These are phyloP conservation scores for Debaryomyces prosopidis DNA, from an alignment of 805 yeast species.

Conservation along the genomic window DNA sequence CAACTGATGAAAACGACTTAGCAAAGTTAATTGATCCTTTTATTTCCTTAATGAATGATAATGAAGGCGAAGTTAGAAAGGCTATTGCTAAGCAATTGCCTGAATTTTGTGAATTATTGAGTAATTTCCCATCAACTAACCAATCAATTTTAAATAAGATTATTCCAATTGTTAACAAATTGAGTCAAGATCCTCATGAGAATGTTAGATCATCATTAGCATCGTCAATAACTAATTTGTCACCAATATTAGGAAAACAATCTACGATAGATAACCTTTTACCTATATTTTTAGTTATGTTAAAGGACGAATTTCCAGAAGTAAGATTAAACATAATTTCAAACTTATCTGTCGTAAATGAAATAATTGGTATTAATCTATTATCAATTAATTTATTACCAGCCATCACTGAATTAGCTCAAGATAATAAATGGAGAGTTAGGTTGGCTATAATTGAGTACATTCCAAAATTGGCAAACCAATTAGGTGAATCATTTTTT, in stretches of 20 bases:
- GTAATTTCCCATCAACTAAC: constrained; percentile 31
- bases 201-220: constrained; percentile 93
- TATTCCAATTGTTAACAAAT: constrained; percentile 77
- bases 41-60: constrained; percentile 78
- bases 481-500: constrained; percentile 89
- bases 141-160: constrained; percentile 64
- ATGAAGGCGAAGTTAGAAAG: constrained; percentile 95
- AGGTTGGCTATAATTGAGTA: constrained; percentile 95
- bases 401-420: constrained; percentile 93
- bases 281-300: constrained; percentile 89
- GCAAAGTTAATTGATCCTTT: constrained; percentile 69
- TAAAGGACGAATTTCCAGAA: constrained; percentile 95
- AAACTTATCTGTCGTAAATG: constrained; percentile 87
- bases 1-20: constrained; percentile 54
- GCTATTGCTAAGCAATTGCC: constrained; percentile 93
- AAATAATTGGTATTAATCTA: constrained; percentile 88
- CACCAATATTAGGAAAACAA: constrained; percentile 83
- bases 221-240: constrained; percentile 78
- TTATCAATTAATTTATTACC: constrained; percentile 88
- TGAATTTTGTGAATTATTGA: constrained; percentile 58
- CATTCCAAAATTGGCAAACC: constrained; percentile 91
- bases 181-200: constrained; percentile 90
- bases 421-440: constrained; percentile 97
- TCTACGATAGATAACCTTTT: constrained; percentile 77
- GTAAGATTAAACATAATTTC: constrained; percentile 93